Percentiles rank a stretch among this genome's conserved stretches.
Conservation (phyloP, 768 basidiomycete species). For the Tricholoma sp. region DNA sequence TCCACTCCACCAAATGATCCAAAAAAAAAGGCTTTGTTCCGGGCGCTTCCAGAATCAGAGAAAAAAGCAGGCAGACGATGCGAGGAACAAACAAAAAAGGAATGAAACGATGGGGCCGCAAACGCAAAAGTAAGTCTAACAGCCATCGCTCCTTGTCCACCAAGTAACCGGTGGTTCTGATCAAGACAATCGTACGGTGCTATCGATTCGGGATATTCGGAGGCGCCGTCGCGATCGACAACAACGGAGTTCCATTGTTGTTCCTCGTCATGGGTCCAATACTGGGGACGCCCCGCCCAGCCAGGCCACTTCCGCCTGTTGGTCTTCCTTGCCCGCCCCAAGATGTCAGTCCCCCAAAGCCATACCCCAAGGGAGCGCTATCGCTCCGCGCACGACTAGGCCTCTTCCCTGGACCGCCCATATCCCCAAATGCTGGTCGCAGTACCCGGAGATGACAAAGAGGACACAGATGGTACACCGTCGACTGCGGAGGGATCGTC, state of each 20-base stretch:
- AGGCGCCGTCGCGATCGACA: conserved; percentile 30
- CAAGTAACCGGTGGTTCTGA: not conserved
- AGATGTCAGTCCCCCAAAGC: conserved; percentile 19
- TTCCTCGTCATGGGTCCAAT: conserved; percentile 32
- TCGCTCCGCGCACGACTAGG: conserved; percentile 60
- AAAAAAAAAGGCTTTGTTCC: not conserved
- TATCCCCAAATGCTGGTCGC: conserved; percentile 16
- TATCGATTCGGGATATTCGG: conserved; percentile 12
- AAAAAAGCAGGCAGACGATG: not conserved
- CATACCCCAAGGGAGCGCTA: conserved; percentile 61
- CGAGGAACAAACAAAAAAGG: not conserved
- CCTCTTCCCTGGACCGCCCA: conserved; percentile 30
- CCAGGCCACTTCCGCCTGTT: conserved; percentile 47
- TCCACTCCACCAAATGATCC: not conserved
- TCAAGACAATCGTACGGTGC: not conserved
- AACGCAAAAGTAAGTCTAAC: too few species aligned
- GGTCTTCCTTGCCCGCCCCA: conserved; percentile 35
- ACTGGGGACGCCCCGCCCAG: conserved; percentile 33
- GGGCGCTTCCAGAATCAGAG: not conserved
- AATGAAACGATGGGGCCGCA: not conserved
- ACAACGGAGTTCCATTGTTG: conserved; percentile 18
- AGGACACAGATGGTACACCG: conserved; percentile 19
- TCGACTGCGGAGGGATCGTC: conserved; percentile 18
- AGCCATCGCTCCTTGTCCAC: not conserved
- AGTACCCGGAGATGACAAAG: conserved; percentile 30